These are phyloP conservation scores for Hansfordia pulvinata DNA, from an alignment of 2,329 filamentous ascomycete genomes.

Conservation along the genomic window DNA sequence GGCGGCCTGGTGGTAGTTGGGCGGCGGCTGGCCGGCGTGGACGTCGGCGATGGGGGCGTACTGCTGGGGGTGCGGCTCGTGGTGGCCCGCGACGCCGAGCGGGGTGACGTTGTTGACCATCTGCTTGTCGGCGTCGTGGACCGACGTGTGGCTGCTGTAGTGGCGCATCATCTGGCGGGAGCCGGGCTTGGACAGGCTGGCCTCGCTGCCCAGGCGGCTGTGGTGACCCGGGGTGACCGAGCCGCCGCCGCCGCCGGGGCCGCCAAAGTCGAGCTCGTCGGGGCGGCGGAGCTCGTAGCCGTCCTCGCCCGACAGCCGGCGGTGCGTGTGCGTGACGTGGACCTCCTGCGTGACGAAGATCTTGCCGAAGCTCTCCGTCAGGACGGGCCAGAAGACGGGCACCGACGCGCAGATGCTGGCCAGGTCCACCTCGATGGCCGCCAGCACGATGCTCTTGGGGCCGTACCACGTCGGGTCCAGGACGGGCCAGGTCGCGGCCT, in stretches of 20 bases:
- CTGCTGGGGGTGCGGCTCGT: no score
- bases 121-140: no score
- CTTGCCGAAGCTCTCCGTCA: constrained; percentile 13
- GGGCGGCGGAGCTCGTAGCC: constrained; percentile 3
- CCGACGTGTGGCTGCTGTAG: no score
- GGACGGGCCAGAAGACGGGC: constrained; percentile 18
- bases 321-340: constrained; percentile 8
- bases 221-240: not conserved
- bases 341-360: constrained; percentile 23
- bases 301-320: constrained; percentile 4
- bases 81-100: no score
- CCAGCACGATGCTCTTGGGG: constrained; percentile 17
- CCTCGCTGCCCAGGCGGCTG: no score
- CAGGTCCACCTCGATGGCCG: constrained; percentile 18
- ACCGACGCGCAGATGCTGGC: constrained; percentile 18
- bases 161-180: no score
- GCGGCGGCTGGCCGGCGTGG: no score
- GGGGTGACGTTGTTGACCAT: no score
- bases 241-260: constrained; percentile 1
- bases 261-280: constrained; percentile 9
- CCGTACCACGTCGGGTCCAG: constrained; percentile 22
- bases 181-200: no score
- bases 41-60: no score
- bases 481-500: constrained; percentile 18
- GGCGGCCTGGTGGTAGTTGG: no score